phyloP scores from a whole-genome alignment of 208 protist species.

The Trypanosomatidae sp. region DNA sequence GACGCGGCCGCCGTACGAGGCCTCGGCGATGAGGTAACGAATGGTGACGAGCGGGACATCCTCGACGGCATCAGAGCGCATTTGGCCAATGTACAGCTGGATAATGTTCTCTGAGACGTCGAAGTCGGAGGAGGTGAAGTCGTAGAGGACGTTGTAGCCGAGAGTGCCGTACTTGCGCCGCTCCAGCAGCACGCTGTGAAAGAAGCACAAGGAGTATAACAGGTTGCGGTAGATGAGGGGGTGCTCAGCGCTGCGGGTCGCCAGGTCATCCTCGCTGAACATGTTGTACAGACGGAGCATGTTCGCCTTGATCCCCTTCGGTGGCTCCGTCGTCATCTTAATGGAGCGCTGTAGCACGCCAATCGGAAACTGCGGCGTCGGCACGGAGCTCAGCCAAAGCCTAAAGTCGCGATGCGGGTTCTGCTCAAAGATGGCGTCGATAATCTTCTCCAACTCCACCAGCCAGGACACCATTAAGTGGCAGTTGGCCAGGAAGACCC shows the following conservation, averaged over 20 bases:
- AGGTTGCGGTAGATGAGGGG: constrained; percentile 95
- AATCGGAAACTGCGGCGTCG: constrained; percentile 96
- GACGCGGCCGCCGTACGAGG: constrained; percentile 98
- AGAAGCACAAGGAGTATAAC: constrained; percentile 97
- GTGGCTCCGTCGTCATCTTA: constrained; percentile 99
- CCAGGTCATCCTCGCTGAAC: constrained; percentile 92
- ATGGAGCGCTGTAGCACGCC: constrained; percentile 95
- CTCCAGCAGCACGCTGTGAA: constrained; percentile 98
- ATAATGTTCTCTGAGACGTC: constrained; percentile 95
- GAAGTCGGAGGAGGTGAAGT: constrained; percentile 99
- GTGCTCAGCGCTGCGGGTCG: constrained; percentile 54
- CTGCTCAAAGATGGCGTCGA: constrained; percentile 91
- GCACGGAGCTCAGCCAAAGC: constrained; percentile 98
- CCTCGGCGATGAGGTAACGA: constrained; percentile 98
- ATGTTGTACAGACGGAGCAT: constrained; percentile 96
- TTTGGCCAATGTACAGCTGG: constrained; percentile 85
- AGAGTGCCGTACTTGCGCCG: constrained; percentile 98
- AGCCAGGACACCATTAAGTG: constrained; percentile 98
- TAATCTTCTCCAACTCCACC: constrained; percentile 96
- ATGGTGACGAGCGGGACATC: constrained; percentile 97
- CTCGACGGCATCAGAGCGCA: constrained; percentile 63
- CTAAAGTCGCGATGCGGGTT: constrained; percentile 97
- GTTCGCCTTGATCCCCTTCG: constrained; percentile 97
- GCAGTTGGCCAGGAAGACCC: constrained; percentile 99
- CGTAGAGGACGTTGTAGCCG: constrained; percentile 98